Conservation (phyloP, 768 basidiomycete species). For the Cystofilobasidium ferigula region DNA sequence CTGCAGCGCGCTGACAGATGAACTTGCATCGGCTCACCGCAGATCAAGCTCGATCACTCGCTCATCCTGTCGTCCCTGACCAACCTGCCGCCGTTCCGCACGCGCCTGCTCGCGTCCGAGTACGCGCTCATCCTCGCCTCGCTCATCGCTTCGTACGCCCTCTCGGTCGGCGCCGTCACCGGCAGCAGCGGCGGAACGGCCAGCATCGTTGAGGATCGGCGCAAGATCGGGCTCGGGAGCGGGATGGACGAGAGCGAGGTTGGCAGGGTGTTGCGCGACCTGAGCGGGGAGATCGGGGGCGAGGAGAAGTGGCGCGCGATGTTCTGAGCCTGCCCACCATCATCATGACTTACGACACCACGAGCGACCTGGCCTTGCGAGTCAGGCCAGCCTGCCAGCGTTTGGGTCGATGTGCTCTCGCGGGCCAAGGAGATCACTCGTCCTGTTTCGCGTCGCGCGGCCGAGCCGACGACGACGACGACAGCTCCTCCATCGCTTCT, state of each 20-base stretch:
- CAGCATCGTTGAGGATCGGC: constrained; percentile 27
- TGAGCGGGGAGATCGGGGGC: constrained; percentile 43
- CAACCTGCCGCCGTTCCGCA: constrained; percentile 49
- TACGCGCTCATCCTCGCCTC: constrained; percentile 61
- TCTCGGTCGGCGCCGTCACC: constrained; percentile 44
- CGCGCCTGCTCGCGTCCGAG: constrained; percentile 50
- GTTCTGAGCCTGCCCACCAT: too few species aligned
- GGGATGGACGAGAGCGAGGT: constrained; percentile 76
- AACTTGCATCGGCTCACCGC: not conserved
- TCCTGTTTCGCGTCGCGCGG: too few species aligned
- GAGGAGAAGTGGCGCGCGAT: constrained; percentile 35
- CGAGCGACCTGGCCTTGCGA: too few species aligned
- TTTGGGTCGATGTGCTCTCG: too few species aligned
- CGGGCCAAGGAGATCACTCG: too few species aligned
- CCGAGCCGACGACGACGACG: too few species aligned
- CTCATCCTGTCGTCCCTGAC: constrained; percentile 57
- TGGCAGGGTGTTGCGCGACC: constrained; percentile 69
- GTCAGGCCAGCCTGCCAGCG: too few species aligned
- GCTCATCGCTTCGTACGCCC: constrained; percentile 61
- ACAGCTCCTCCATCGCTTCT: too few species aligned
- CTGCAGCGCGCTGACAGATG: not conserved
- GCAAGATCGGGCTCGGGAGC: constrained; percentile 53
- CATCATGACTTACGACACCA: too few species aligned
- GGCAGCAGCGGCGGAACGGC: not conserved
- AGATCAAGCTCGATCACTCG: constrained; percentile 68